Evolutionary conservation across 345 rosid genomes (phyloP).

Genomic region (Cardamine occulta): DNA sequence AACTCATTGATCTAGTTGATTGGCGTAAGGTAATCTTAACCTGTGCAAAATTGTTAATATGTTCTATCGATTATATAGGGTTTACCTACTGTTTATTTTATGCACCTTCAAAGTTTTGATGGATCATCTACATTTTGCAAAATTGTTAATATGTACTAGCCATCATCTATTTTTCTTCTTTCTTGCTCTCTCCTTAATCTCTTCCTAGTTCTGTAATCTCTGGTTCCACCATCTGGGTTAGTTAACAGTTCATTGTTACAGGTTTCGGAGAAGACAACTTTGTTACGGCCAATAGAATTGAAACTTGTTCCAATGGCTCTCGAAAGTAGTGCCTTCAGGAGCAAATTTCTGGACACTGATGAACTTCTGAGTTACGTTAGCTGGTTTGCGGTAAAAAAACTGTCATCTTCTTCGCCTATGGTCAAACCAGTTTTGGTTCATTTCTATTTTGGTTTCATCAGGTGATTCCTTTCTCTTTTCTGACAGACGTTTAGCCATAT

Average conservation of each 20-base stretch:
- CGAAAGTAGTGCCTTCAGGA: conserved; percentile 95
- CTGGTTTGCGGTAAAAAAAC: conserved; percentile 84
- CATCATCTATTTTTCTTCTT: conserved; percentile 12
- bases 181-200: conserved; percentile 19
- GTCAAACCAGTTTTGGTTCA: conserved; percentile 14
- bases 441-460: conserved; percentile 16
- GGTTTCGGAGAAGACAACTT: conserved; percentile 92
- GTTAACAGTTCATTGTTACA: conserved; percentile 45
- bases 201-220: conserved; percentile 21
- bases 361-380: conserved; percentile 89
- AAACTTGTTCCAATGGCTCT: conserved; percentile 91
- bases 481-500: conserved; percentile 70
- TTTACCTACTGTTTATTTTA: conserved; percentile 4
- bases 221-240: conserved; percentile 36
- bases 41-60: conserved; percentile 20
- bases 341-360: conserved; percentile 86
- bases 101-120: conserved; percentile 5
- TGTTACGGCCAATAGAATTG: conserved; percentile 82
- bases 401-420: conserved; percentile 24
- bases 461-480: conserved; percentile 27
- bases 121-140: conserved; percentile 16
- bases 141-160: conserved; percentile 13
- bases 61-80: conserved; percentile 3
- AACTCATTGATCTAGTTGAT: conserved; percentile 75
- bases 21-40: conserved; percentile 76